Conservation (phyloP, 805 yeast species). For the Scheffersomyces spartinae region DNA sequence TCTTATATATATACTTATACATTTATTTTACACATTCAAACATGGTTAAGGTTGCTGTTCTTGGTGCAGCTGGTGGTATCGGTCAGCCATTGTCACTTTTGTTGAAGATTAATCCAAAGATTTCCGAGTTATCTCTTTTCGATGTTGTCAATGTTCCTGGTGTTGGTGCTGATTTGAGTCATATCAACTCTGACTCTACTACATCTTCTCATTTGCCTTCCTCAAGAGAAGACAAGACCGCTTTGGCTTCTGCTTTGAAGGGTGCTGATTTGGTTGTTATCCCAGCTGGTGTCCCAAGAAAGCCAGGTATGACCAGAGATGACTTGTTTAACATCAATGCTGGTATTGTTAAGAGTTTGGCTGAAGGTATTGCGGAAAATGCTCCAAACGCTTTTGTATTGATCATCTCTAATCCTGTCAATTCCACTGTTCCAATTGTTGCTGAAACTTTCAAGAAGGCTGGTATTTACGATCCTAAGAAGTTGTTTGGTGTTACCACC, state of each 20-base stretch:
- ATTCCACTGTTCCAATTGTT: constrained; percentile 85
- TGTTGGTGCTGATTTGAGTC: constrained; percentile 80
- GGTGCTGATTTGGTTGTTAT: constrained; percentile 39
- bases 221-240: constrained; percentile 35
- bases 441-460: constrained; percentile 63
- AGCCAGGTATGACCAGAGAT: constrained; percentile 92
- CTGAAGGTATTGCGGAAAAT: constrained; percentile 60
- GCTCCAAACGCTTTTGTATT: constrained; percentile 70
- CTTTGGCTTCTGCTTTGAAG: constrained; percentile 32
- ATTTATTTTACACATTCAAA: too few relatives aligned
- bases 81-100: constrained; percentile 86
- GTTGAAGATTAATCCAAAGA: constrained; percentile 55
- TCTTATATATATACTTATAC: too few relatives aligned
- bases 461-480: constrained; percentile 59
- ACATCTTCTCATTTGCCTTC: constrained; percentile 54
- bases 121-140: constrained; percentile 60
- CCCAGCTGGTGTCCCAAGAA: constrained; percentile 89
- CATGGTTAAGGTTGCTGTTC: constrained; percentile 65
- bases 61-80: constrained; percentile 92
- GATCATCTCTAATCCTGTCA: constrained; percentile 88
- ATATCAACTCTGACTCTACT: constrained; percentile 58
- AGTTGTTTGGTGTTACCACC: constrained; percentile 81
- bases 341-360: constrained; percentile 61
- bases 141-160: constrained; percentile 83
- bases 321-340: constrained; percentile 80